Percentiles rank a stretch among this genome's conserved stretches.
phyloP scores from a whole-genome alignment of 495 filamentous ascomycete species.

The Aspergillus bridgeri region DNA sequence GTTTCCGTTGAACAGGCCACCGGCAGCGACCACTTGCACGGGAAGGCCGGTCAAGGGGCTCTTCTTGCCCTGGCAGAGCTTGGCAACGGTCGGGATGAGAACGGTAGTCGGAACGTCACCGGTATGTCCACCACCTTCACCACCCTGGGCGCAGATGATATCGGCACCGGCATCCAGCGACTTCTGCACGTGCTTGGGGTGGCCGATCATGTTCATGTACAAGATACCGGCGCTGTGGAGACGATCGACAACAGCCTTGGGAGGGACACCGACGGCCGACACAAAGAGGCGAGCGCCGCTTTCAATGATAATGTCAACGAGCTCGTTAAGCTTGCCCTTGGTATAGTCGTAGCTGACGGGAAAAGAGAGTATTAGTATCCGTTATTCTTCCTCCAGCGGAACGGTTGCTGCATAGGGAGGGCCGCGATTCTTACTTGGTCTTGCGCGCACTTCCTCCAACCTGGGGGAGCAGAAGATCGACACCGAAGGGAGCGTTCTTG shows the following conservation, averaged over 20 bases:
- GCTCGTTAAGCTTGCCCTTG: slow-evolving; percentile 92
- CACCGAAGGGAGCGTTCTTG: slow-evolving; percentile 98
- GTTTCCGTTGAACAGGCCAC: slow-evolving; percentile 91
- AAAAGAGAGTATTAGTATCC: slow-evolving; percentile 19
- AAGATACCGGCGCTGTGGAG: slow-evolving; percentile 84
- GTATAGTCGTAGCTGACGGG: slow-evolving; percentile 91
- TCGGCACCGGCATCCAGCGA: slow-evolving; percentile 83
- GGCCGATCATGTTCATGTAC: slow-evolving; percentile 99
- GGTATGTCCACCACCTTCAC: slow-evolving; percentile 89
- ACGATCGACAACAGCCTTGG: slow-evolving; percentile 79
- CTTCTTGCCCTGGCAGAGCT: slow-evolving; percentile 75
- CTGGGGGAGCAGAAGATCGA: slow-evolving; percentile 91
- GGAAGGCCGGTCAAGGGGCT: slow-evolving; percentile 81
- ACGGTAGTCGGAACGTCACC: slow-evolving; percentile 86
- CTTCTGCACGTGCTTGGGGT: slow-evolving; percentile 98
- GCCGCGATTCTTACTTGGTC: slow-evolving; percentile 81
- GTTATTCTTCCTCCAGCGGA: neutral
- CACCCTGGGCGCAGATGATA: slow-evolving; percentile 91
- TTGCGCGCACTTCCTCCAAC: slow-evolving; percentile 90
- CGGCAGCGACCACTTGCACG: slow-evolving; percentile 89
- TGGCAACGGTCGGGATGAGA: slow-evolving; percentile 85
- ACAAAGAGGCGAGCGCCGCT: slow-evolving; percentile 91
- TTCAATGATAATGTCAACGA: slow-evolving; percentile 89
- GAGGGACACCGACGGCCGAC: slow-evolving; percentile 92
- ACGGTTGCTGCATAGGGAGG: neutral